phyloP scores from a whole-genome alignment of 352 stramenopile species.

The Pythium aristosporum region DNA sequence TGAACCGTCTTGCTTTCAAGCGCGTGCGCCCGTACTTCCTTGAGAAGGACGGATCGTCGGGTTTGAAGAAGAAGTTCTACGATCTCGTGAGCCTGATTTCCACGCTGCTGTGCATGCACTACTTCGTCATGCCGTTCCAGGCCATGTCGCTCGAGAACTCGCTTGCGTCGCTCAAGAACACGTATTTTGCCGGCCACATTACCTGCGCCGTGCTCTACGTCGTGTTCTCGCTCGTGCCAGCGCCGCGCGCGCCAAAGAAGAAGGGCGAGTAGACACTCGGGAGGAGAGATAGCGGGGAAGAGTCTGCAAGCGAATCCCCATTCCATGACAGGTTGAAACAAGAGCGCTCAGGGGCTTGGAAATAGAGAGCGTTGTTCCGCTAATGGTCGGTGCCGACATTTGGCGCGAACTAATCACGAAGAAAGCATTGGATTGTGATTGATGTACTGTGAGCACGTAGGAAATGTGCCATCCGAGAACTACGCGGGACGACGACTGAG shows the following conservation, averaged over 20 bases:
- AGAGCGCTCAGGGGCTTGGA: not conserved
- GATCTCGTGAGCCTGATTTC: slow-evolving; percentile 52
- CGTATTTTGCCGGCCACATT: slow-evolving; percentile 72
- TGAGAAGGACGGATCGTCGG: slow-evolving; percentile 46
- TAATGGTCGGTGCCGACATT: not conserved
- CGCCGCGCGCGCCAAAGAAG: slow-evolving; percentile 38
- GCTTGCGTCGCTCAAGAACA: slow-evolving; percentile 59
- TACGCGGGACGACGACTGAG: too few species aligned
- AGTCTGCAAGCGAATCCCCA: not conserved
- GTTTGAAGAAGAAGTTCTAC: slow-evolving; percentile 53
- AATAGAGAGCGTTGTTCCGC: slow-evolving; percentile 1
- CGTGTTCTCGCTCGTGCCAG: slow-evolving; percentile 62
- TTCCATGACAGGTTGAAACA: not conserved
- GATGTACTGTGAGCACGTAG: not conserved
- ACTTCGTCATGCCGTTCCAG: slow-evolving; percentile 71
- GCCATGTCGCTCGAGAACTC: slow-evolving; percentile 73
- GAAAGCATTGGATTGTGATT: not conserved
- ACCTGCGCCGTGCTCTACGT: slow-evolving; percentile 61
- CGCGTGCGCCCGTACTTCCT: slow-evolving; percentile 70
- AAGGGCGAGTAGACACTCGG: slow-evolving; percentile 33
- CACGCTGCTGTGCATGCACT: slow-evolving; percentile 69
- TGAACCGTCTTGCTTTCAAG: slow-evolving; percentile 67
- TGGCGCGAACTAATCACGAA: not conserved
- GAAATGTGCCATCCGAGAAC: too few species aligned
- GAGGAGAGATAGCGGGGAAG: not conserved